phyloP scores from a whole-genome alignment of 2,329 filamentous ascomycete species.

The Trichoderma atroviride region DNA sequence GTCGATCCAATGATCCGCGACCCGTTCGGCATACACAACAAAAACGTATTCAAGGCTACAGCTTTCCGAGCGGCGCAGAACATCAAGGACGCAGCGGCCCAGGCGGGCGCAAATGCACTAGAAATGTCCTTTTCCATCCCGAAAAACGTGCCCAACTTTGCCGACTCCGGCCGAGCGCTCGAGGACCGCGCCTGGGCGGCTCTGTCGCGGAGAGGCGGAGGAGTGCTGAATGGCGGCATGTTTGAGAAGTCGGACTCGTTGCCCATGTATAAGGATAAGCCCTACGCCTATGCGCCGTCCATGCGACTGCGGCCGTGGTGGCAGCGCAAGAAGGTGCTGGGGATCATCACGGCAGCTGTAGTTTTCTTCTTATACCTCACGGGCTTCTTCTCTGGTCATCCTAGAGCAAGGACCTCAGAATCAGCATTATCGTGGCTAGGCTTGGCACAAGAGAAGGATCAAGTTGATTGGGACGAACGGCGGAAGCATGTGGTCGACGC shows the following conservation, averaged over 20 bases:
- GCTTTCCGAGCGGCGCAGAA: conserved; percentile 50
- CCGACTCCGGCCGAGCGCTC: conserved; percentile 62
- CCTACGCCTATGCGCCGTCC: conserved; percentile 70
- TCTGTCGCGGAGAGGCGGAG: conserved; percentile 43
- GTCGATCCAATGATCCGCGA: conserved; percentile 46
- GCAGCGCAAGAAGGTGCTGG: conserved; percentile 64
- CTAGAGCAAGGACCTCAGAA: conserved; percentile 41
- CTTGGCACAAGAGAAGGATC: conserved; percentile 49
- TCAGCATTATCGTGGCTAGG: conserved; percentile 62
- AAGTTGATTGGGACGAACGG: conserved; percentile 74
- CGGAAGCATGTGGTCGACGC: conserved; percentile 83
- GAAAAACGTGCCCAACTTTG: conserved; percentile 70
- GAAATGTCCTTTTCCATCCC: conserved; percentile 69
- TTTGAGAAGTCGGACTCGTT: conserved; percentile 56
- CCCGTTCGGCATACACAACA: conserved; percentile 49
- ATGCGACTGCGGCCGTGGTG: conserved; percentile 62
- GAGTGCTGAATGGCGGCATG: conserved; percentile 59
- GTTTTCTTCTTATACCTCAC: conserved; percentile 70
- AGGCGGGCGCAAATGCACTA: conserved; percentile 52
- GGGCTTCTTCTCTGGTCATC: conserved; percentile 56
- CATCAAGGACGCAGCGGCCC: conserved; percentile 52
- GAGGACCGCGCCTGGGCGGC: conserved; percentile 69
- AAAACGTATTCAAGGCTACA: conserved; percentile 52
- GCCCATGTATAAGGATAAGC: conserved; percentile 99
- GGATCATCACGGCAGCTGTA: conserved; percentile 54